A percentile compares a stretch with the other conserved stretches of the same genome.
phyloP scores from a whole-genome alignment of 352 stramenopile genomes.

The Phytophthora pistaciae region DNA sequence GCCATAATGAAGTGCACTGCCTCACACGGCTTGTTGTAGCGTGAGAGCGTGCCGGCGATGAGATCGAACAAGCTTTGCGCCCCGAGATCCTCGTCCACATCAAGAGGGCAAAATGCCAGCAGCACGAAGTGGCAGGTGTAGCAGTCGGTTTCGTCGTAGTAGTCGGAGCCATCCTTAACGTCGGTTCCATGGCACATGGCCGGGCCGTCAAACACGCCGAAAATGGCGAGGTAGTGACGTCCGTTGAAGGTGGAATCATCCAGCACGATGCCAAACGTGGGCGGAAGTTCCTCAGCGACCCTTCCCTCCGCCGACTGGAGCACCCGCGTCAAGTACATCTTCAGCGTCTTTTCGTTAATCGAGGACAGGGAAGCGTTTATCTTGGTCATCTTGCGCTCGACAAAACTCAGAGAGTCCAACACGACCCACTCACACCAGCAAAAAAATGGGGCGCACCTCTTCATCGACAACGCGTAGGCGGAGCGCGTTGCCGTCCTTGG shows the following conservation, averaged over 20 bases:
- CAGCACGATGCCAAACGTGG: constrained; percentile 25
- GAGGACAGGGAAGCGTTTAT: neutral
- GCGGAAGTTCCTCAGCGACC: constrained; percentile 10
- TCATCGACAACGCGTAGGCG: constrained; percentile 6
- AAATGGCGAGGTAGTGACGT: constrained; percentile 29
- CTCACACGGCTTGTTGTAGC: constrained; percentile 27
- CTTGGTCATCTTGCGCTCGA: constrained; percentile 7
- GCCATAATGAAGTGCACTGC: constrained; percentile 22
- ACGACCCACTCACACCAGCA: constrained; percentile 7
- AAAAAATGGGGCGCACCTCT: constrained; percentile 1
- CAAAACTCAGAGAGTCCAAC: constrained; percentile 1
- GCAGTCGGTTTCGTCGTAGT: constrained; percentile 33
- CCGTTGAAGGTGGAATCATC: constrained; percentile 11
- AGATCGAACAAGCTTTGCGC: constrained; percentile 27
- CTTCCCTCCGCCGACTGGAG: constrained; percentile 1
- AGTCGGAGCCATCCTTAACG: constrained; percentile 5
- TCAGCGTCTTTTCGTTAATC: constrained; percentile 9
- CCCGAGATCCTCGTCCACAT: constrained; percentile 16
- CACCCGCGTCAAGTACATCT: constrained; percentile 11
- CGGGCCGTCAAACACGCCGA: constrained; percentile 25
- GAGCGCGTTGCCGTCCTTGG: constrained; percentile 9
- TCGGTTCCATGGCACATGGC: neutral
- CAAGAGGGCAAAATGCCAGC: constrained; percentile 17
- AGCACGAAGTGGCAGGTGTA: constrained; percentile 20
- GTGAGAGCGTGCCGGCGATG: constrained; percentile 21